These are phyloP conservation scores for Bretschneidera sinensis DNA, from an alignment of 345 rosid genomes.

Conservation along the genomic window DNA sequence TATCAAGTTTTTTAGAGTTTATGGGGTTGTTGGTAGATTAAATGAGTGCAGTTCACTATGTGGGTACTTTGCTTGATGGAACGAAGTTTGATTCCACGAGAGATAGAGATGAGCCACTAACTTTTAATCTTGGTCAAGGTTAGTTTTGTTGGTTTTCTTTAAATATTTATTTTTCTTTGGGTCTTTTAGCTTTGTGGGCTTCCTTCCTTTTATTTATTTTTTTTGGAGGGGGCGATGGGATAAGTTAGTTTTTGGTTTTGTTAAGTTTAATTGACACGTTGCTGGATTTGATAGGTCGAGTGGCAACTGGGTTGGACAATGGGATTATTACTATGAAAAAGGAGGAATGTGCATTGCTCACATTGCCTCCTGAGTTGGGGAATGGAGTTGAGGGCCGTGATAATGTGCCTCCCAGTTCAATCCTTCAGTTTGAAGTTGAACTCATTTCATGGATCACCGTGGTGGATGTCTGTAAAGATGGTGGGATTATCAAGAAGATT, in stretches of 20 bases:
- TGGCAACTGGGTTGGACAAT: constrained; percentile 44
- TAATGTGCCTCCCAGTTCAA: constrained; percentile 40
- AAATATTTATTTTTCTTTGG: too few species aligned
- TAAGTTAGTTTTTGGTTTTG: neutral
- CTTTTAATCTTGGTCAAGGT: constrained; percentile 43
- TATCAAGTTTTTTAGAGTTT: too few species aligned
- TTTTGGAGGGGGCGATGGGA: neutral
- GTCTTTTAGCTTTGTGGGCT: too few species aligned
- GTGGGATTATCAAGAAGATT: constrained; percentile 55
- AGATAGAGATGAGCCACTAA: constrained; percentile 34
- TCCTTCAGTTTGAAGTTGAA: constrained; percentile 45
- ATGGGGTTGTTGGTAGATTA: too few species aligned
- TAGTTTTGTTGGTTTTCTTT: too few species aligned
- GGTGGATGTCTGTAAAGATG: constrained; percentile 49
- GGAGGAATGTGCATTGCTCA: constrained; percentile 54
- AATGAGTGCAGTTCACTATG: constrained; percentile 43
- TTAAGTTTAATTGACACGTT: neutral
- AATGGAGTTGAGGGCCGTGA: constrained; percentile 38
- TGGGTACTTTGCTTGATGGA: constrained; percentile 50
- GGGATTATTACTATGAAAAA: constrained; percentile 50
- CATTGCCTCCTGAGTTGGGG: constrained; percentile 43
- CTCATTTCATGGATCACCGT: constrained; percentile 51
- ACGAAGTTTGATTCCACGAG: constrained; percentile 42
- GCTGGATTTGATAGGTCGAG: constrained; percentile 27
- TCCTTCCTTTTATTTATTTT: too few species aligned